A percentile compares a stretch with the other conserved stretches of the same genome.
phyloP scores from a whole-genome alignment of 345 rosid species.

The Limnanthes douglasii region DNA sequence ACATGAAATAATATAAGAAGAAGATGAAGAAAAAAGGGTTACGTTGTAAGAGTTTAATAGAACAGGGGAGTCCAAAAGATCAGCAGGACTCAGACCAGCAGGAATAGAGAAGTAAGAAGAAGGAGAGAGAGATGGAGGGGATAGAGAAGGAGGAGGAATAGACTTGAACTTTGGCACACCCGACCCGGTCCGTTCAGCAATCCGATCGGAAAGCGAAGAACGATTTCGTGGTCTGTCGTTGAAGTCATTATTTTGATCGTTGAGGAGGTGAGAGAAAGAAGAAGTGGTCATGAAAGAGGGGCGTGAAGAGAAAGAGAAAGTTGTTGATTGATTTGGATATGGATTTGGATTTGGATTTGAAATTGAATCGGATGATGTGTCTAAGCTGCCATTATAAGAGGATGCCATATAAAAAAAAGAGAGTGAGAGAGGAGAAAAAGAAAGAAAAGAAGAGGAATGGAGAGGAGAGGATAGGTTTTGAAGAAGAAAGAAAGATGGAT shows the following conservation, averaged over 20 bases:
- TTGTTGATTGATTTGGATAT: no score
- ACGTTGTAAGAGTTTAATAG: slow-evolving; percentile 53
- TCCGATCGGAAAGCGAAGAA: slow-evolving; percentile 23
- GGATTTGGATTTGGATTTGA: no score
- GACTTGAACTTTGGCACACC: slow-evolving; percentile 85
- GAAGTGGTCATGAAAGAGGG: slow-evolving; percentile 13
- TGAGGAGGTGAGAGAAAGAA: slow-evolving; percentile 48
- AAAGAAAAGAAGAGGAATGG: no score
- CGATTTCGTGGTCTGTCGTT: slow-evolving; percentile 17
- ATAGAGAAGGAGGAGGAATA: slow-evolving; percentile 60
- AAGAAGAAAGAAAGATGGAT: no score
- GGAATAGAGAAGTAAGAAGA: slow-evolving; percentile 73
- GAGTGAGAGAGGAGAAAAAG: no score
- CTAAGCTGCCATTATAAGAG: no score
- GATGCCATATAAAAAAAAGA: no score
- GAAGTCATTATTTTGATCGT: slow-evolving; percentile 18
- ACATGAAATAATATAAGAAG: slow-evolving; percentile 1
- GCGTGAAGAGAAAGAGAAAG: no score
- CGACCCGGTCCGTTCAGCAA: slow-evolving; percentile 40
- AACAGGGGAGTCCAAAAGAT: slow-evolving; percentile 78
- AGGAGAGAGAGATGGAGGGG: slow-evolving; percentile 56
- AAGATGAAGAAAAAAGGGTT: slow-evolving; percentile 17
- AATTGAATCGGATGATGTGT: no score
- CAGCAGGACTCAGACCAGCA: slow-evolving; percentile 66
- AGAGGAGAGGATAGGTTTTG: no score